Conservation (phyloP, 2,329 filamentous ascomycete species). For the Ascochyta rabiei region DNA sequence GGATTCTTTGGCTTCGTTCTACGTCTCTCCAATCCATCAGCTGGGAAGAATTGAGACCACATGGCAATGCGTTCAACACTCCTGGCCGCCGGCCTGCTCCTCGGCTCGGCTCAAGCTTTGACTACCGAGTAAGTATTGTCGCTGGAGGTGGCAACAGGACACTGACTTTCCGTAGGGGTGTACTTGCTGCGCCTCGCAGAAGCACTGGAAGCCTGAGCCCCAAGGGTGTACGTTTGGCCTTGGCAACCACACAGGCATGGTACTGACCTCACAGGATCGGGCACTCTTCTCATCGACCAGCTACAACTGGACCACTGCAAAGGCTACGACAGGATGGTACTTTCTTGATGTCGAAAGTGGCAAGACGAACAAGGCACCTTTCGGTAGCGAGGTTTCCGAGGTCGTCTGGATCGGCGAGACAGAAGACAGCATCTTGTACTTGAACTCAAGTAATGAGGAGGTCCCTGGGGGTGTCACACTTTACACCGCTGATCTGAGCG, state of each 20-base stretch:
- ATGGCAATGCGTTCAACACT: slow-evolving; percentile 38
- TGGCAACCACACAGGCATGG: background rate
- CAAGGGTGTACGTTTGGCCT: slow-evolving; percentile 33
- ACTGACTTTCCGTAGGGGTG: slow-evolving; percentile 21
- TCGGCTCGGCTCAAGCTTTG: slow-evolving; percentile 34
- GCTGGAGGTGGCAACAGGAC: background rate
- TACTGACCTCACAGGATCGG: slow-evolving; percentile 32
- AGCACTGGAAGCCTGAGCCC: slow-evolving; percentile 42
- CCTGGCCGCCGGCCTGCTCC: slow-evolving; percentile 33
- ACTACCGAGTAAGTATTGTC: slow-evolving; percentile 32
- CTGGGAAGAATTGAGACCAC: slow-evolving; percentile 13
- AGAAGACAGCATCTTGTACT: slow-evolving; percentile 64
- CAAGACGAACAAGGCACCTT: slow-evolving; percentile 41
- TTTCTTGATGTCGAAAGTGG: slow-evolving; percentile 40
- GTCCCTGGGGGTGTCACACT: slow-evolving; percentile 44
- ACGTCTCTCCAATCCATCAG: slow-evolving; percentile 7
- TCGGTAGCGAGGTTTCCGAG: slow-evolving; percentile 41
- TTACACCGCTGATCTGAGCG: slow-evolving; percentile 41
- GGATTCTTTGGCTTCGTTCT: slow-evolving; percentile 7
- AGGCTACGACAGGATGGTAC: slow-evolving; percentile 57
- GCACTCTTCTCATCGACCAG: slow-evolving; percentile 43
- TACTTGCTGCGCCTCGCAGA: slow-evolving; percentile 38
- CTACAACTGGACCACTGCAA: slow-evolving; percentile 45
- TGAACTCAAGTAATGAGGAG: slow-evolving; percentile 67
- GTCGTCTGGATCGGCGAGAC: slow-evolving; percentile 43